A percentile compares a stretch with the other conserved stretches of the same genome.
phyloP scores from a whole-genome alignment of 768 basidiomycete species.

The Gyrodon lividus region DNA sequence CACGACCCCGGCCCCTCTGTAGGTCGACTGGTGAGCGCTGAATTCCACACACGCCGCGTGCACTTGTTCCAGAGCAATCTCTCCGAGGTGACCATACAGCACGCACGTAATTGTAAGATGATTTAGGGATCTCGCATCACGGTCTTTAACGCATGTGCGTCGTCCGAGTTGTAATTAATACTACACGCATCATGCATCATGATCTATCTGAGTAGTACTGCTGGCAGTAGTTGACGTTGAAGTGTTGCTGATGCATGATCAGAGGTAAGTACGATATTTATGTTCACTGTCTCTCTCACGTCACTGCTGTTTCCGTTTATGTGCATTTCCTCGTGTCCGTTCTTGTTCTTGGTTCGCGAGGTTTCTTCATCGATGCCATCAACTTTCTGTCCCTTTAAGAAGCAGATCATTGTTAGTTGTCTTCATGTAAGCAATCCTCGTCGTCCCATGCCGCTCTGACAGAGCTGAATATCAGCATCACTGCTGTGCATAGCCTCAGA shows the following conservation, averaged over 20 bases:
- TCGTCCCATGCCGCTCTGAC: background rate
- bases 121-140: conserved; percentile 12
- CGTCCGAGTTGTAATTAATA: background rate
- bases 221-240: conserved; percentile 11
- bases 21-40: too few relatives aligned
- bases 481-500: too few relatives aligned
- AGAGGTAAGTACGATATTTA: conserved; percentile 5
- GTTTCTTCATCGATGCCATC: conserved; percentile 3
- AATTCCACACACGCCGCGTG: too few relatives aligned
- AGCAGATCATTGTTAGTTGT: background rate
- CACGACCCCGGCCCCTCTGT: too few relatives aligned
- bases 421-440: conserved; percentile 5
- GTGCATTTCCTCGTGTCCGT: conserved; percentile 1
- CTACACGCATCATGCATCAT: background rate
- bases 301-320: conserved; percentile 2
- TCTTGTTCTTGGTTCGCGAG: conserved; percentile 1
- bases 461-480: too few relatives aligned
- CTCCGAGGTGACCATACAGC: too few relatives aligned
- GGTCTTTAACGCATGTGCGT: conserved; percentile 11
- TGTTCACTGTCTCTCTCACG: background rate
- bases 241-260: conserved; percentile 9
- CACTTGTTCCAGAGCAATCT: too few relatives aligned
- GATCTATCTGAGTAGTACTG: too few relatives aligned
- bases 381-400: conserved; percentile 9
- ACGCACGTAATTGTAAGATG: too few relatives aligned